Base-by-base conservation (phyloP, 257 asterid species). In the Euphrasia confusa region DNA sequence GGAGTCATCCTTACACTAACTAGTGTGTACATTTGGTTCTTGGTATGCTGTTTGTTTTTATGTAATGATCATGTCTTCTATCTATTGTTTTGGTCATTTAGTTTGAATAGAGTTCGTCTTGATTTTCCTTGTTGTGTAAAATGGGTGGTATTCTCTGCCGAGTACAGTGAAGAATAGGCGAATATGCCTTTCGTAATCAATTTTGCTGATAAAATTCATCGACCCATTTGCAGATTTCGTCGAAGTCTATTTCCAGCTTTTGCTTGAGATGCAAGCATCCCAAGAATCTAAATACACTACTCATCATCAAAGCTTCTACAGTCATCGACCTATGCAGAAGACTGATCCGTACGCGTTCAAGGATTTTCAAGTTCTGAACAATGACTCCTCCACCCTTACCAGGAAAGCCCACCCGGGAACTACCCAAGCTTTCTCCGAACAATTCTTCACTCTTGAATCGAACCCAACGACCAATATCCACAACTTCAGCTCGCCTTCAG, bases 361-460 rank as follows among this genome's bases (percentile, higher is more conserved):
- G 32, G 67, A 68, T 67, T 75, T 70, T 60, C 83, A 84, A 72
- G 80, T 78, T 64, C 39, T 77, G 72, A 88, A 81, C 80, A 88
- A 81, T 78, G 81, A 77, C 63, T 30, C 28, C 9, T 66, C 80
- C 47, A 63, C 80, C 3, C 71, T 64, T 60, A 67, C 71, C 70
- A 72, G 78, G 78, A 88, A 80, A 77, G 80, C 79, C 75, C 86
- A 71, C 11, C 50, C 14, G 27, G 48, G 48, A 87, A 83, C 33
- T 48, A 54, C 71, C 63, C 83, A 79, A 65, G 40, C 85, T 32
- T 61, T 49, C 74, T 61, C 73, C 7, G 94, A 83, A 26, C 85
- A 81, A 26, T 87, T 83, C 70, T 87, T 76, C 80, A 89, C 97
- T 52, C 75, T 93, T 54, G 97, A 93, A 39, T 93, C 99, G 18